Conservation (phyloP, 2,329 filamentous ascomycete species). For the Zymoseptoria brevis region DNA sequence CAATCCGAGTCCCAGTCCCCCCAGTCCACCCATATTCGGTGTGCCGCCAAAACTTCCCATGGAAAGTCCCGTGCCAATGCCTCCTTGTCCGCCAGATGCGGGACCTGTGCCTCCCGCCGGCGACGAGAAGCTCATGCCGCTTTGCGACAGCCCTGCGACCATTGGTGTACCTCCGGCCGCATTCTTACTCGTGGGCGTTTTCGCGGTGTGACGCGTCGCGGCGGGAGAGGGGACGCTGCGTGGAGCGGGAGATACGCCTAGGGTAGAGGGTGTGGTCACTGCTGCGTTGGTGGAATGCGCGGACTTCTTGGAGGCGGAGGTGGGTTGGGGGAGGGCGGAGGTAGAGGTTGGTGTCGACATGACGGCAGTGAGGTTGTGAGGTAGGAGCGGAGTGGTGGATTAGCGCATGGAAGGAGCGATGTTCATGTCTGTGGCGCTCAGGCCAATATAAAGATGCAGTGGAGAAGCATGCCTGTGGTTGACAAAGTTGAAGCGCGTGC, state of each 20-base stretch:
- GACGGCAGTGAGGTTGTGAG: neutral
- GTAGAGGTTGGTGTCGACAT: conserved; percentile 24
- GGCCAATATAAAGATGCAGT: neutral
- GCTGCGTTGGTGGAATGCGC: neutral
- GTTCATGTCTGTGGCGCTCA: neutral
- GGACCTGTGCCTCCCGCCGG: conserved; percentile 14
- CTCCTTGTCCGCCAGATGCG: neutral
- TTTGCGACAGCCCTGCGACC: conserved; percentile 26
- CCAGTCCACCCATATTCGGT: conserved; percentile 8
- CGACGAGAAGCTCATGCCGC: conserved; percentile 16
- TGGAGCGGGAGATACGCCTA: conserved; percentile 34
- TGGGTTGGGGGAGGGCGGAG: conserved; percentile 13
- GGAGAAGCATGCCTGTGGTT: neutral
- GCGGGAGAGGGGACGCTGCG: conserved; percentile 24
- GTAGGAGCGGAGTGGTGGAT: neutral
- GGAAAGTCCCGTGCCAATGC: neutral
- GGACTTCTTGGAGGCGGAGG: conserved; percentile 25
- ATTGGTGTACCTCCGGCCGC: conserved; percentile 12
- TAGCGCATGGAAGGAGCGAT: neutral
- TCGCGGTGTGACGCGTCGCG: conserved; percentile 27
- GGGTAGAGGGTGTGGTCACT: conserved; percentile 27
- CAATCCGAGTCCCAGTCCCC: conserved; percentile 19
- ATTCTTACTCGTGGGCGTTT: conserved; percentile 31
- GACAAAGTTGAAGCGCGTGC: neutral
- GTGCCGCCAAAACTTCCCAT: conserved; percentile 22